Conservation (phyloP, 495 filamentous ascomycete species). For the Rostrohypoxylon terebratum region DNA sequence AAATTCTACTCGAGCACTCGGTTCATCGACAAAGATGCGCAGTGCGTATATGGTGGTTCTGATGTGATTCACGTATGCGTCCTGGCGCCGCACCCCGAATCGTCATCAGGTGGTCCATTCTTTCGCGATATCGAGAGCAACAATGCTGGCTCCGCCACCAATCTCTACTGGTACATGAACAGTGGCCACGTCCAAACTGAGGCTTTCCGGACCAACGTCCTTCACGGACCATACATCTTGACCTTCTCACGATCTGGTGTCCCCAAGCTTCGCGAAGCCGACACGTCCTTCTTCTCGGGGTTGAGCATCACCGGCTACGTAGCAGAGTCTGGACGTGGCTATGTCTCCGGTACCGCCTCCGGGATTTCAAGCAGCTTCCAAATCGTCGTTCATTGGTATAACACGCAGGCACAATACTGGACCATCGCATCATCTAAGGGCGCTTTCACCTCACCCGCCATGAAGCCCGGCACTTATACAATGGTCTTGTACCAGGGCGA, state of each 20-base stretch:
- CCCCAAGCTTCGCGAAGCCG: conserved; percentile 59
- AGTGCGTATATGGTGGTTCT: conserved; percentile 65
- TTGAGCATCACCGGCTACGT: conserved; percentile 70
- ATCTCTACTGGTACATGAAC: conserved; percentile 79
- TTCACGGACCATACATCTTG: conserved; percentile 76
- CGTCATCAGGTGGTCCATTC: conserved; percentile 69
- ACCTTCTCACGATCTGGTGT: conserved; percentile 69
- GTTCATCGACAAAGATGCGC: conserved; percentile 74
- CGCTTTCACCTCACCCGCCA: conserved; percentile 69
- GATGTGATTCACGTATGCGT: conserved; percentile 64
- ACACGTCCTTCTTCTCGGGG: conserved; percentile 70
- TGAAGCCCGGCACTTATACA: conserved; percentile 75
- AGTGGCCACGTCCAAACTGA: conserved; percentile 73
- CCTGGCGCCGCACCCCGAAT: conserved; percentile 63
- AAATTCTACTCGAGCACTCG: conserved; percentile 76
- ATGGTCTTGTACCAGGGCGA: conserved; percentile 76
- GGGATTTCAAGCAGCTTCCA: conserved; percentile 61
- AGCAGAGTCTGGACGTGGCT: conserved; percentile 64
- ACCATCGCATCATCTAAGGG: conserved; percentile 64
- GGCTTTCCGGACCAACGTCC: conserved; percentile 66
- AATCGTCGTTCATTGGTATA: conserved; percentile 74
- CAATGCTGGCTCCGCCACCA: conserved; percentile 67
- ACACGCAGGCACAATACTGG: conserved; percentile 73
- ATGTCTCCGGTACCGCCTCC: conserved; percentile 68
- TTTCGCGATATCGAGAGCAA: conserved; percentile 74